Evolutionary conservation across 345 rosid genomes (phyloP).

Genomic region (Melastoma malabathricum): DNA sequence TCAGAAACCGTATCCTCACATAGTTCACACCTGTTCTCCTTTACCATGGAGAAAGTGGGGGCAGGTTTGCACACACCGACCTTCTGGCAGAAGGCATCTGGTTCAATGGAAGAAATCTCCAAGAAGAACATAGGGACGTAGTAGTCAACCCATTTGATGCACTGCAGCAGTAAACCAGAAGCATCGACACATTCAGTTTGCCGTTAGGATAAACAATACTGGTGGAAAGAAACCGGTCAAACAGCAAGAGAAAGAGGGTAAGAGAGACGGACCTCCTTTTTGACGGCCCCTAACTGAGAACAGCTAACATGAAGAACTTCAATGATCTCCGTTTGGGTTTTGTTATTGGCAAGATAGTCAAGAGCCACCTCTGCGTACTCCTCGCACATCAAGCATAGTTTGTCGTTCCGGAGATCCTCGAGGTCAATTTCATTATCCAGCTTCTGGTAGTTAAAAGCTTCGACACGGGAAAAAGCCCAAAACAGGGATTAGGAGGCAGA

Average conservation of each 20-base stretch:
- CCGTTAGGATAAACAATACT: too few relatives aligned
- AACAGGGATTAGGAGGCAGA: too few relatives aligned
- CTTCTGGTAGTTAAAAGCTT: slow-evolving; percentile 6
- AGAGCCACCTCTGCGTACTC: slow-evolving; percentile 21
- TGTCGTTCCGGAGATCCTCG: not conserved
- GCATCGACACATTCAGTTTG: not conserved
- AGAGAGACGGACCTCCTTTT: slow-evolving; percentile 40
- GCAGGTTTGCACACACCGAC: slow-evolving; percentile 43
- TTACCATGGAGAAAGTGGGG: slow-evolving; percentile 19
- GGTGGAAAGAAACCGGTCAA: not conserved
- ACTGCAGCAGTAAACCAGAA: slow-evolving; percentile 26
- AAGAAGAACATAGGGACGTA: slow-evolving; percentile 57
- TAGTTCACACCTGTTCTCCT: slow-evolving; percentile 52
- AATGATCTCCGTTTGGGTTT: slow-evolving; percentile 26
- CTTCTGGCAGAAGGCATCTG: slow-evolving; percentile 45
- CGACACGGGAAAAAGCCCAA: too few relatives aligned
- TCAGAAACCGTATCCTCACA: slow-evolving; percentile 59
- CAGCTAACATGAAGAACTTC: slow-evolving; percentile 22
- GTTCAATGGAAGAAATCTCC: slow-evolving; percentile 32
- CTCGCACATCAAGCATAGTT: slow-evolving; percentile 21
- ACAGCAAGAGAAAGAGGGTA: slow-evolving; percentile 1
- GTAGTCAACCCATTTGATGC: slow-evolving; percentile 63
- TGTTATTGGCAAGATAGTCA: slow-evolving; percentile 17
- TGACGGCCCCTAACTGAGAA: slow-evolving; percentile 31
- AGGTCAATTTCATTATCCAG: slow-evolving; percentile 8